These are phyloP conservation scores for Clarireedia monteithiana DNA, from an alignment of 2,329 filamentous ascomycete species.

Conservation along the genomic window DNA sequence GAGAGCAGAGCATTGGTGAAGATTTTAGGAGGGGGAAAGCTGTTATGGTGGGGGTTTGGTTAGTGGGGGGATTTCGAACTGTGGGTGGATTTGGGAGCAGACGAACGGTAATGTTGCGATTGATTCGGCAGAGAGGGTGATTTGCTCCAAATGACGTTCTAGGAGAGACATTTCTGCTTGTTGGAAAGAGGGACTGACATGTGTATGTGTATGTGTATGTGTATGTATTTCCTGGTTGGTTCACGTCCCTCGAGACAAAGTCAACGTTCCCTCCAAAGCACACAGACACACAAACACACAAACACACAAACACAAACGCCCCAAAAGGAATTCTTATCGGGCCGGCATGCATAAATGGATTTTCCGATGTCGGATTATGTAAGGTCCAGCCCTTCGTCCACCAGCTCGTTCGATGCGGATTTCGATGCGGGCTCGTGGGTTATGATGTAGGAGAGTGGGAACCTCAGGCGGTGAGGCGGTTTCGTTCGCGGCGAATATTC, in stretches of 20 bases:
- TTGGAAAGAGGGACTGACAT: conserved; percentile 4
- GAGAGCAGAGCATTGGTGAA: conserved; percentile 91
- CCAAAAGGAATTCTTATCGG: too few species aligned
- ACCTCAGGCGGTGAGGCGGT: too few species aligned
- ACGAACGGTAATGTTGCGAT: conserved; percentile 67
- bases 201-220: not conserved
- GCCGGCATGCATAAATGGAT: too few species aligned
- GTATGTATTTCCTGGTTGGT: not conserved
- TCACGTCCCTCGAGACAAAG: not conserved
- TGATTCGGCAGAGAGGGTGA: conserved; percentile 65
- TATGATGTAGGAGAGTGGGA: too few species aligned
- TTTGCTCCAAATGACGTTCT: conserved; percentile 67
- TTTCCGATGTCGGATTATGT: too few species aligned
- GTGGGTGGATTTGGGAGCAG: not conserved
- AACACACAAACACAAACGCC: not conserved
- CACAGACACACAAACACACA: too few species aligned
- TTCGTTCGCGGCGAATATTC: not conserved
- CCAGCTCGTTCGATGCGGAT: too few species aligned
- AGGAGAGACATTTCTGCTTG: conserved; percentile 55
- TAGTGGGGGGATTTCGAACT: conserved; percentile 13
- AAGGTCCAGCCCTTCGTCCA: too few species aligned
- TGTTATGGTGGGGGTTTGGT: conserved; percentile 31
- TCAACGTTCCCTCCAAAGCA: not conserved
- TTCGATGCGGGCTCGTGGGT: too few species aligned
- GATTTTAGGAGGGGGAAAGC: conserved; percentile 84